Evolutionary conservation across 179 eudicot species (phyloP), one percentile per base, ranked within the genome.

Genomic region (Silene noctiflora): DNA sequence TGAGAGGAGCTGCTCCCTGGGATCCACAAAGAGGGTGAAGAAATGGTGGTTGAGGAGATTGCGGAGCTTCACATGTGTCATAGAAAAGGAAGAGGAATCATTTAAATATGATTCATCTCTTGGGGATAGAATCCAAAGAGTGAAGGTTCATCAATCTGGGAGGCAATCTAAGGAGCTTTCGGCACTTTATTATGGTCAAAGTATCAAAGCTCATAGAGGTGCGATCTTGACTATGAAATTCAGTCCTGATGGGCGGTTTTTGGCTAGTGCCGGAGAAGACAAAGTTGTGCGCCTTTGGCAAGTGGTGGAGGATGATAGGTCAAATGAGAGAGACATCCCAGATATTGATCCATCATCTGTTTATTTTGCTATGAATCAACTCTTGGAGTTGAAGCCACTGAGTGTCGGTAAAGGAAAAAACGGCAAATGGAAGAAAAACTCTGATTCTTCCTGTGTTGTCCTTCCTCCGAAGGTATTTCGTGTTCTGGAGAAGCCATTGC

Each of bases 201-300:
- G 84, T 73, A 85, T 94, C 58, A 85, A 81, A 76, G 98, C 97
- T 59, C 98, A 94, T 73, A 78, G 88, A 69, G 98, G 98, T 48
- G 80, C 94, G n/a, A 92, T 94, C 67, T 78, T 88, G 86, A 76
- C 94, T 0, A 94, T 94, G 98, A 90, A 90, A 83, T 94, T 94
- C 75, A 94, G 97, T 78, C 88, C 83, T 19, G 89, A 92, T 75
- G 97, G 98, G 21, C 86, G 80, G 67, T 94, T 83, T 73, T 74
- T 94, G 10, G 98, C 98, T 6, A 94, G 89, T 73, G 97, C 94
- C 19, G 98, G 97, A 59, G 96, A 90, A 83, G 98, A 92, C 76
- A 84, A 84, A 78, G 65, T 94, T 80, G 94, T 94, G 63, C 87
- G 91, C 10, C 78, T 94, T 14, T 94, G 98, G 97, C 84, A 90